Base-by-base conservation (phyloP, 2,329 filamentous ascomycete species). In the Calonectria hawksworthii region DNA sequence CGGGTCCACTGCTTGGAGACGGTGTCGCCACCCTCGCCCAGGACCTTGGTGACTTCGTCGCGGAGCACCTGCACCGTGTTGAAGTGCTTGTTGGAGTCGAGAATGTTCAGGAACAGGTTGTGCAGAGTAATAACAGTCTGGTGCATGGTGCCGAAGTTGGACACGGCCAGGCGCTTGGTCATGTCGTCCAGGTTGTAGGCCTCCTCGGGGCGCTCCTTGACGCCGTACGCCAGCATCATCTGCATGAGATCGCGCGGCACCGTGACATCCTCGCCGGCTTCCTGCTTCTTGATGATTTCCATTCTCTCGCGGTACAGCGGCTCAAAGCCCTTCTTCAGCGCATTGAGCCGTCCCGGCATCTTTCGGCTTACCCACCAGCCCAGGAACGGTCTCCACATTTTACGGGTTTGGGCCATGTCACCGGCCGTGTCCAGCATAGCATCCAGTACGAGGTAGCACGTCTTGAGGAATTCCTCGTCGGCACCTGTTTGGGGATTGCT, bases 141-240 rank as follows among this genome's bases (percentile, higher is more conserved):
- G 47, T 70, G 56, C 56, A 70, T 70, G 56, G 51, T 64, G 13
- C 68, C 68, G 3, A 70, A 38, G 50, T 70, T 70, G 59, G 56
- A 41, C 41, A 61, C 56, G 44, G 56, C 56, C 26, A 70, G 30
- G 23, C 68, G 68, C 44, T 47, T 64, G 30, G 56, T 70, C 30
- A 70, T 70, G 56, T 64, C 44, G 10, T 38, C 56, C 16, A 59
- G 41, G 56, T 34, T 47, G 52, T 34, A 54, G 8, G 85, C 79
- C 74, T 88, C 86, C 0, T 85, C 67, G 0, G 82, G 84, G 1
- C 86, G 83, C 56, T 88, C 80, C 26, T 82, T 82, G n/a, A 82
- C 70, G 1, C 84, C 87, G 61, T 82, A 87, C 6, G 82, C 81
- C 4, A 88, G 74, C 84, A 88, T 87, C 79, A 86, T 84, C 74